These are phyloP conservation scores for Mallotus nudiflorus DNA, from an alignment of 345 rosid species.

Conservation along the genomic window DNA sequence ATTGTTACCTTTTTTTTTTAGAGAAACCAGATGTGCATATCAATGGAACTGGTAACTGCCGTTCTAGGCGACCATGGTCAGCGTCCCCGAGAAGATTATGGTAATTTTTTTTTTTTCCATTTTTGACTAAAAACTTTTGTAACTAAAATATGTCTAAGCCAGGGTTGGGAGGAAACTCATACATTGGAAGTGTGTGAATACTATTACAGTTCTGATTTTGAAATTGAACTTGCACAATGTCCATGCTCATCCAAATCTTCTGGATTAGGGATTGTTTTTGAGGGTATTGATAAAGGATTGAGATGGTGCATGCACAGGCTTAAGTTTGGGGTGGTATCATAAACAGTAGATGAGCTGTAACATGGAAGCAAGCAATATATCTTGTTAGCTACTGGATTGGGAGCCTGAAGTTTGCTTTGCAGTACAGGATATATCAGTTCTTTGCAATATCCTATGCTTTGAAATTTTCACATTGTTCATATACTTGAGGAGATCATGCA, in stretches of 20 bases:
- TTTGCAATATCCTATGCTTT: not conserved
- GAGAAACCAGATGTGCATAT: conserved; percentile 78
- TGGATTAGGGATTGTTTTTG: not conserved
- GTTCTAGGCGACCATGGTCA: conserved; percentile 99
- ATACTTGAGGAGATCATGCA: too few relatives aligned
- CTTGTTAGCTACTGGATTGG: not conserved
- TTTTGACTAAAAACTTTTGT: not conserved
- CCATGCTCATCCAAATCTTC: not conserved
- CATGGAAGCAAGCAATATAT: not conserved
- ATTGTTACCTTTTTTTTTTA: conserved; percentile 29
- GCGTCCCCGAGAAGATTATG: conserved; percentile 84
- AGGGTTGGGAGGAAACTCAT: too few relatives aligned
- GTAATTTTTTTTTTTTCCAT: conserved; percentile 31
- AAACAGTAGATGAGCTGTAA: not conserved
- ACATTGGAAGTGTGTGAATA: too few relatives aligned
- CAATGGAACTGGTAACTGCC: conserved; percentile 98
- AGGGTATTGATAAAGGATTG: not conserved
- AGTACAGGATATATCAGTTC: not conserved
- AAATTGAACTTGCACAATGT: not conserved
- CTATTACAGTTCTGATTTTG: not conserved
- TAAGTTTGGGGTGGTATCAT: not conserved
- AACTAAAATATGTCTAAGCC: not conserved
- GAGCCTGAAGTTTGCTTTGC: not conserved
- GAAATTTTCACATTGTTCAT: not conserved
- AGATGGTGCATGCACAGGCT: not conserved